Percentiles rank a stretch among this genome's conserved stretches.
Conservation (phyloP, 169 alveolate species). For the Plasmodium knowlesi region DNA sequence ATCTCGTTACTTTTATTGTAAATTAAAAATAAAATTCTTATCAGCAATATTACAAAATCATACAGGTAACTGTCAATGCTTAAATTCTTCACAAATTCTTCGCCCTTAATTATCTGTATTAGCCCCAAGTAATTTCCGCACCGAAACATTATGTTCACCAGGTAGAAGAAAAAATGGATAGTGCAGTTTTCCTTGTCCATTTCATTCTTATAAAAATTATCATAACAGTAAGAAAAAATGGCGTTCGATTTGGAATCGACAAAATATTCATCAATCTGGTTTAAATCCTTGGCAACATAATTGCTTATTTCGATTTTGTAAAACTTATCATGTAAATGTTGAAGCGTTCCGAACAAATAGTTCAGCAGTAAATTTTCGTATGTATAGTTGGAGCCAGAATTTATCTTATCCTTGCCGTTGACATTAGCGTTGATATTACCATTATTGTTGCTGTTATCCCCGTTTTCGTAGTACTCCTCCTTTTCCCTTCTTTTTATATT, state of each 20-base stretch:
- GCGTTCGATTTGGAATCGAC: constrained; percentile 61
- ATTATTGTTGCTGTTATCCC: background rate
- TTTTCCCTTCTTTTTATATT: constrained; percentile 39
- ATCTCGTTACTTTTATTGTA: constrained; percentile 45
- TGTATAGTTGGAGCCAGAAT: constrained; percentile 1
- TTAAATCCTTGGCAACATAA: constrained; percentile 65
- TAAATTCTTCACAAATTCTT: constrained; percentile 45
- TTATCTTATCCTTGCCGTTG: background rate
- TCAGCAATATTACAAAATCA: constrained; percentile 67
- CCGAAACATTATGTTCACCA: constrained; percentile 67
- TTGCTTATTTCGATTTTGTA: constrained; percentile 69
- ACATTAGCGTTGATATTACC: background rate
- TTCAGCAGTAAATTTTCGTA: constrained; percentile 65
- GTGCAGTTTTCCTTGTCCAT: constrained; percentile 74
- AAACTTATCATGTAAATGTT: constrained; percentile 74
- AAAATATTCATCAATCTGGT: constrained; percentile 64
- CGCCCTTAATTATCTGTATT: constrained; percentile 65
- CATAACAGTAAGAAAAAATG: constrained; percentile 68
- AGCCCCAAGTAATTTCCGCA: constrained; percentile 73
- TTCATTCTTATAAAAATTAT: constrained; percentile 67
- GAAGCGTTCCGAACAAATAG: constrained; percentile 67
- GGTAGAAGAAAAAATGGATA: constrained; percentile 65
- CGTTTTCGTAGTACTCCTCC: constrained; percentile 26
- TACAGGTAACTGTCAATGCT: constrained; percentile 35
- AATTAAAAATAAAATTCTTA: constrained; percentile 64